Conservation (phyloP, 805 yeast species). For the Nakazawaea holstii region DNA sequence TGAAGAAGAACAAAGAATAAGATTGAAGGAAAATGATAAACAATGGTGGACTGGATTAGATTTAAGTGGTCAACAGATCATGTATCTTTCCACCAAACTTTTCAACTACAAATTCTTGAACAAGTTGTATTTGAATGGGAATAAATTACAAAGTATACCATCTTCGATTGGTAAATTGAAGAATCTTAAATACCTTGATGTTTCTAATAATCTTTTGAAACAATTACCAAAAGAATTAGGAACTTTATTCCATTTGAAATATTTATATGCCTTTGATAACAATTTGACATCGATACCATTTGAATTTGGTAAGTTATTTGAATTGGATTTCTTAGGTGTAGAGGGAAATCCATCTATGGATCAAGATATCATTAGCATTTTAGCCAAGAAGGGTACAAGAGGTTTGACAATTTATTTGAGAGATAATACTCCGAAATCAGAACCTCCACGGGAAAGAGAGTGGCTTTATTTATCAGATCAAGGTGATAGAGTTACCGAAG, state of each 20-base stretch:
- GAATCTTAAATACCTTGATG: slow-evolving; percentile 76
- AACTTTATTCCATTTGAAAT: slow-evolving; percentile 70
- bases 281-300: slow-evolving; percentile 68
- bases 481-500: slow-evolving; percentile 48
- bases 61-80: slow-evolving; percentile 82
- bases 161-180: slow-evolving; percentile 58
- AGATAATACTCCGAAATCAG: slow-evolving; percentile 69
- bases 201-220: slow-evolving; percentile 69
- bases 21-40: slow-evolving; percentile 53
- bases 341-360: slow-evolving; percentile 85
- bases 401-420: slow-evolving; percentile 77
- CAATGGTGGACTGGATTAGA: slow-evolving; percentile 96
- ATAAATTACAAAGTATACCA: slow-evolving; percentile 68
- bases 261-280: slow-evolving; percentile 85
- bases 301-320: slow-evolving; percentile 81
- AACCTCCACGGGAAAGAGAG: slow-evolving; percentile 67
- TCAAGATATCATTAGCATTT: slow-evolving; percentile 51
- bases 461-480: slow-evolving; percentile 80
- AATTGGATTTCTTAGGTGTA: slow-evolving; percentile 80
- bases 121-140: slow-evolving; percentile 82
- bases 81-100: slow-evolving; percentile 62
- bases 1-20: slow-evolving; percentile 63
- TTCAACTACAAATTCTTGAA: slow-evolving; percentile 82
- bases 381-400: slow-evolving; percentile 80
- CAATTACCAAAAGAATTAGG: slow-evolving; percentile 85